phyloP scores from a whole-genome alignment of 805 yeast genomes.

The Saccharomycopsis vini region DNA sequence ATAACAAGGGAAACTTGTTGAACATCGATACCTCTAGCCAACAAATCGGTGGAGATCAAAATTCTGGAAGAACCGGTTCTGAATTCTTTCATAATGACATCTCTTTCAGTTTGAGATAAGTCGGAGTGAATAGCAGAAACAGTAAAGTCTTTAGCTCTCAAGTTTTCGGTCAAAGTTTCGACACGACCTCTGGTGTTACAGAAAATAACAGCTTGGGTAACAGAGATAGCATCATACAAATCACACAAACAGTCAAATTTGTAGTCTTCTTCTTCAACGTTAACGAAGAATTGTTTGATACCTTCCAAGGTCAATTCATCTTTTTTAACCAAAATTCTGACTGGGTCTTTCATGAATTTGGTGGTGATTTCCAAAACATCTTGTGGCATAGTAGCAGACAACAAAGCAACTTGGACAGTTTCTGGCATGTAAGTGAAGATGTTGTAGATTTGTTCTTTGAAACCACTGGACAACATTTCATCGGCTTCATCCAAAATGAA shows the following conservation, averaged over 20 bases:
- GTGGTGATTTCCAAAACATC: slow-evolving; percentile 88
- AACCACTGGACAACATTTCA: slow-evolving; percentile 86
- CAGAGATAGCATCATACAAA: slow-evolving; percentile 86
- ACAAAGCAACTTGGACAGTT: slow-evolving; percentile 83
- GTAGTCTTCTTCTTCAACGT: slow-evolving; percentile 88
- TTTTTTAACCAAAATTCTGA: slow-evolving; percentile 86
- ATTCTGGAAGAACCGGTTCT: slow-evolving; percentile 89
- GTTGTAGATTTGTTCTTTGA: slow-evolving; percentile 91
- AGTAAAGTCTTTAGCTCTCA: slow-evolving; percentile 75
- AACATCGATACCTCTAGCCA: slow-evolving; percentile 98
- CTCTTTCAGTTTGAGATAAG: slow-evolving; percentile 91
- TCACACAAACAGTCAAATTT: slow-evolving; percentile 93
- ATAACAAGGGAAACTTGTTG: slow-evolving; percentile 95
- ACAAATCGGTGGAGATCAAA: slow-evolving; percentile 89
- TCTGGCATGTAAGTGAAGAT: slow-evolving; percentile 79
- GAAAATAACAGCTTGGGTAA: slow-evolving; percentile 96
- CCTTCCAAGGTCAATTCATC: slow-evolving; percentile 94
- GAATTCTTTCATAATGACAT: slow-evolving; percentile 90
- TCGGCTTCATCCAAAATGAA: slow-evolving; percentile 94
- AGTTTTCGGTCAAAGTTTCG: slow-evolving; percentile 76
- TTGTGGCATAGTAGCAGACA: slow-evolving; percentile 88
- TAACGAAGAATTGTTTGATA: slow-evolving; percentile 83
- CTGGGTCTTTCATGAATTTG: slow-evolving; percentile 89
- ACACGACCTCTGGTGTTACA: slow-evolving; percentile 96
- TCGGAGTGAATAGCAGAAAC: slow-evolving; percentile 97